phyloP scores from a whole-genome alignment of 345 rosid species.

The Excoecaria agallocha region DNA sequence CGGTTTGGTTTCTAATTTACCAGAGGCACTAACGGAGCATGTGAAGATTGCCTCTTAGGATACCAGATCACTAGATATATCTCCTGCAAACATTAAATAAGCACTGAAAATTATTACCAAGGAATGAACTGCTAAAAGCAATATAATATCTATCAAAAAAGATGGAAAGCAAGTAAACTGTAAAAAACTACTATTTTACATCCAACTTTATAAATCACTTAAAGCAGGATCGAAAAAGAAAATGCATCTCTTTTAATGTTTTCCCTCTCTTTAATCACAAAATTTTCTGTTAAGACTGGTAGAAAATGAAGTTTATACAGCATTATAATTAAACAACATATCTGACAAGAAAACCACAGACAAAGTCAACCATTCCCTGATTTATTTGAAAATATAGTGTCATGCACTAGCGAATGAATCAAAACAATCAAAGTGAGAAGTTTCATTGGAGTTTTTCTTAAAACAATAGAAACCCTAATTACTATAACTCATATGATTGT shows the following conservation, averaged over 20 bases:
- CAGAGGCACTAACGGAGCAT: too few species aligned
- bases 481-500: too few species aligned
- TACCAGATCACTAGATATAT: constrained; percentile 6
- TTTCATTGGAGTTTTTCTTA: too few species aligned
- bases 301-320: too few species aligned
- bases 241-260: not conserved
- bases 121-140: not conserved
- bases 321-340: too few species aligned
- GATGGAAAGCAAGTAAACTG: not conserved
- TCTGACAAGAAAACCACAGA: not conserved
- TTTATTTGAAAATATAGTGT: too few species aligned
- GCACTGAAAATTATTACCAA: not conserved
- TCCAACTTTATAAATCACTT: not conserved
- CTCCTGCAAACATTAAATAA: constrained; percentile 14
- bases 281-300: too few species aligned
- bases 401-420: too few species aligned
- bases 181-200: not conserved
- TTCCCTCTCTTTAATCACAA: too few species aligned
- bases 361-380: not conserved
- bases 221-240: not conserved
- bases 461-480: too few species aligned
- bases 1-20: too few species aligned
- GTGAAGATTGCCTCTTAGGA: not conserved
- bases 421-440: too few species aligned
- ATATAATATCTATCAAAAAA: not conserved